These are phyloP conservation scores for Mucor velutinosus DNA, from an alignment of 371 early-diverging fungal genomes.

Conservation along the genomic window DNA sequence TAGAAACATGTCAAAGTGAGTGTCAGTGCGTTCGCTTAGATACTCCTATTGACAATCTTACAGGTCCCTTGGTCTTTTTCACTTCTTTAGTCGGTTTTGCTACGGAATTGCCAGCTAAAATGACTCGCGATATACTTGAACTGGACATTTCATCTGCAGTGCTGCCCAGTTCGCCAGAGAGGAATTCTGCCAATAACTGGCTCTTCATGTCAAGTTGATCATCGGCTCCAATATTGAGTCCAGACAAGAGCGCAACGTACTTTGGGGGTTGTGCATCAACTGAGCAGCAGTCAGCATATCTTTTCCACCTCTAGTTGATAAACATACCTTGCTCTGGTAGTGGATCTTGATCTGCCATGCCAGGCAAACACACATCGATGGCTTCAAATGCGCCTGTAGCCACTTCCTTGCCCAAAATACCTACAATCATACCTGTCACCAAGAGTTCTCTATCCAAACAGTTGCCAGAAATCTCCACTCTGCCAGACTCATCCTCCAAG, in stretches of 20 bases:
- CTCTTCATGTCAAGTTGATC: conserved; percentile 51
- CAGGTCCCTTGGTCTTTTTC: conserved; percentile 32
- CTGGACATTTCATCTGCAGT: conserved; percentile 36
- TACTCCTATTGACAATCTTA: background rate
- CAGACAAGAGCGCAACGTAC: conserved; percentile 83
- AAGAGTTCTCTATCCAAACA: conserved; percentile 52
- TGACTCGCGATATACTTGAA: conserved; percentile 61
- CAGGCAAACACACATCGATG: conserved; percentile 78
- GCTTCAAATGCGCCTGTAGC: conserved; percentile 80
- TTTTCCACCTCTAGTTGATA: background rate
- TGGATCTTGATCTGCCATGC: conserved; percentile 61
- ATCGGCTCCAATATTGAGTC: conserved; percentile 66
- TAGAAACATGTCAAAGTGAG: background rate
- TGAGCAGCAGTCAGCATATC: background rate
- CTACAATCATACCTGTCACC: conserved; percentile 79
- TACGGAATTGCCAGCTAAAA: conserved; percentile 81
- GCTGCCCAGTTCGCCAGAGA: conserved; percentile 80
- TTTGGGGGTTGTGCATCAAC: conserved; percentile 17
- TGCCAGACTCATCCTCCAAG: conserved; percentile 93
- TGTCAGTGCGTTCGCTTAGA: background rate
- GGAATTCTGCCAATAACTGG: conserved; percentile 77
- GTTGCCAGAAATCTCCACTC: conserved; percentile 68
- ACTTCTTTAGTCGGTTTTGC: conserved; percentile 34
- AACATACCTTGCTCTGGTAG: conserved; percentile 1
- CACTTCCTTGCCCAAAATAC: conserved; percentile 76